These are phyloP conservation scores for Hyparrhenia diplandra DNA, from an alignment of 176 grass and related monocot genomes.

Conservation along the genomic window DNA sequence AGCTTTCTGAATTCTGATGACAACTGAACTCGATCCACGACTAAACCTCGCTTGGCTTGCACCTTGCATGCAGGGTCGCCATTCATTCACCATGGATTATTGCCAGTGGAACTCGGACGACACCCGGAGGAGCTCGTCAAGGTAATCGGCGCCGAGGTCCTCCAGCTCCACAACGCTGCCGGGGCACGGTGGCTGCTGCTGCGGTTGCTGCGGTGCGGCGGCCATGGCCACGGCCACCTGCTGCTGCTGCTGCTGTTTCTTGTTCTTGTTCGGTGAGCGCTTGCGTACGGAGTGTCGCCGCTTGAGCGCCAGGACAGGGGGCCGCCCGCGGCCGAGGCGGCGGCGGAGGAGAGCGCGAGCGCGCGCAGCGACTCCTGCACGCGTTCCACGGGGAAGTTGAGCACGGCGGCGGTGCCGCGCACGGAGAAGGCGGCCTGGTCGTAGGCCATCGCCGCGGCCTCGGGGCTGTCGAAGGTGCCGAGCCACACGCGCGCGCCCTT, in stretches of 20 bases:
- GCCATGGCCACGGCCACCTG: background rate
- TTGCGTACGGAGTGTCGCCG: constrained; percentile 63
- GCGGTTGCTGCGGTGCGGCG: background rate
- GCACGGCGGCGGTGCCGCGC: constrained; percentile 59
- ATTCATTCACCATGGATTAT: background rate
- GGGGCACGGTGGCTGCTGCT: background rate
- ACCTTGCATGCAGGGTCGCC: background rate
- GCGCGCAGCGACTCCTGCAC: constrained; percentile 74
- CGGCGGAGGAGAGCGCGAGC: constrained; percentile 27
- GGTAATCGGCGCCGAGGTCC: constrained; percentile 68
- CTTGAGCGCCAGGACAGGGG: constrained; percentile 69
- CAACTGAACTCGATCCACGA: background rate
- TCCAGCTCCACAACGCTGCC: constrained; percentile 60
- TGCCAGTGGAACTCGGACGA: constrained; percentile 10
- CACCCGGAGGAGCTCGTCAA: constrained; percentile 72
- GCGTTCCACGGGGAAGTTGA: constrained; percentile 68
- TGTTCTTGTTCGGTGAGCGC: constrained; percentile 44
- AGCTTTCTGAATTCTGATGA: background rate
- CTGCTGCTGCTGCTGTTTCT: background rate
- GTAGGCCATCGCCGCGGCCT: constrained; percentile 77
- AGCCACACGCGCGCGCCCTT: constrained; percentile 76
- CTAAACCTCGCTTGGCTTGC: background rate
- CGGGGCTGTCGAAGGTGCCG: constrained; percentile 73
- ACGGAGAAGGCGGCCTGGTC: constrained; percentile 88
- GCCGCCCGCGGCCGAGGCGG: background rate